Percentiles rank a stretch among this genome's conserved stretches.
These are phyloP conservation scores for Euphorbia pulcherrima DNA, from an alignment of 345 rosid species.

Conservation along the genomic window DNA sequence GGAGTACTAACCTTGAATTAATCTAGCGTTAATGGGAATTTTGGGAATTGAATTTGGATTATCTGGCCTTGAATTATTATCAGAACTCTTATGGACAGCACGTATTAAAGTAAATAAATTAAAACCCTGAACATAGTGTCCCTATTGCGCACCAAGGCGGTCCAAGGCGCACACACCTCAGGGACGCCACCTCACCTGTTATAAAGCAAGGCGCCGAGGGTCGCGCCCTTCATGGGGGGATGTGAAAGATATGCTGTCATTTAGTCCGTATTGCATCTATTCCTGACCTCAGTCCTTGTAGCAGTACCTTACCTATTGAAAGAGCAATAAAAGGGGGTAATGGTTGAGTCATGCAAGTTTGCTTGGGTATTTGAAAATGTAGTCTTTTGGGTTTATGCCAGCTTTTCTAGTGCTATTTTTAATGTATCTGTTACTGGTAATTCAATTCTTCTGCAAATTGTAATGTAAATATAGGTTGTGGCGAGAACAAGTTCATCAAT, in stretches of 20 bases:
- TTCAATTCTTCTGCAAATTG: conserved; percentile 13
- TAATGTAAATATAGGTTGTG: conserved; percentile 44
- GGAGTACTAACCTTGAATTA: too few relatives aligned
- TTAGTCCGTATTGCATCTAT: neutral
- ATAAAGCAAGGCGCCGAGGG: too few relatives aligned
- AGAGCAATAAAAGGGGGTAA: neutral
- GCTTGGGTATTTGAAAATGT: neutral
- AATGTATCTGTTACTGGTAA: conserved; percentile 2
- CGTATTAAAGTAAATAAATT: too few relatives aligned
- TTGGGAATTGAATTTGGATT: too few relatives aligned
- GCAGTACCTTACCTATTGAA: neutral
- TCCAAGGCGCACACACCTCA: too few relatives aligned
- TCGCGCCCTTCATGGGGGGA: too few relatives aligned
- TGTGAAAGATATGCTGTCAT: neutral
- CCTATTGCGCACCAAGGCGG: too few relatives aligned
- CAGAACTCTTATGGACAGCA: too few relatives aligned
- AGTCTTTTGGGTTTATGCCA: neutral
- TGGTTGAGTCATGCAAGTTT: neutral
- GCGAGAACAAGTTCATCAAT: conserved; percentile 46
- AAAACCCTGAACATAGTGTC: too few relatives aligned
- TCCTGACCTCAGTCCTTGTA: neutral
- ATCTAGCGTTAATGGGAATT: too few relatives aligned
- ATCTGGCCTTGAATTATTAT: too few relatives aligned
- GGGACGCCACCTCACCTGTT: too few relatives aligned
- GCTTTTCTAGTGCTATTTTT: conserved; percentile 1